Conservation (phyloP, 2,329 filamentous ascomycete genomes). For the Apiospora kogelbergensis region DNA sequence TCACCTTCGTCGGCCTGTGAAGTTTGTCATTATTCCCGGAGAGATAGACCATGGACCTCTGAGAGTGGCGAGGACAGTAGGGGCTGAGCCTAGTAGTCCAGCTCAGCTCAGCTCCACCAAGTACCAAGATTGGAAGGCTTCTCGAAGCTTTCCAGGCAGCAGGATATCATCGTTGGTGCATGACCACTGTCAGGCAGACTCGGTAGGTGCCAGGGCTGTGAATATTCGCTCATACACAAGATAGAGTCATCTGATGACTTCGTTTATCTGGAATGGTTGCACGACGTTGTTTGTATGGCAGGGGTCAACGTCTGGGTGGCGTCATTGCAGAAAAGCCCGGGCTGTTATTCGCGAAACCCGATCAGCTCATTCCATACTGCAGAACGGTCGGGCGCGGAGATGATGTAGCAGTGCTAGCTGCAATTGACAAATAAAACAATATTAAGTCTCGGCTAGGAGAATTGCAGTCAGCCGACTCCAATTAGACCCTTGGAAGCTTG, state of each 20-base stretch:
- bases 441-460: neutral
- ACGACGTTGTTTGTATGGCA: neutral
- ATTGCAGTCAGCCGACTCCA: neutral
- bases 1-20: neutral
- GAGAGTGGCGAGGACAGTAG: neutral
- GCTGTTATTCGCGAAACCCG: neutral
- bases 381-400: neutral
- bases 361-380: neutral
- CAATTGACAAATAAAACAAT: neutral
- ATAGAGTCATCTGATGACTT: neutral
- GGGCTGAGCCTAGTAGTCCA: neutral
- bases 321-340: neutral
- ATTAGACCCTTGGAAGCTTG: neutral
- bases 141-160: neutral
- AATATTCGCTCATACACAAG: neutral
- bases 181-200: neutral
- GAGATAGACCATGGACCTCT: neutral
- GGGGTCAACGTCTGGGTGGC: neutral
- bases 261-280: neutral
- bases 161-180: neutral
- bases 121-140: neutral
- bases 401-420: neutral
- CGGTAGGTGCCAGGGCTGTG: neutral
- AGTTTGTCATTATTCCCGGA: neutral
- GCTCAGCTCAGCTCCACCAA: neutral